Evolutionary conservation across 345 rosid genomes (phyloP).

Genomic region (Erucastrum elatum): DNA sequence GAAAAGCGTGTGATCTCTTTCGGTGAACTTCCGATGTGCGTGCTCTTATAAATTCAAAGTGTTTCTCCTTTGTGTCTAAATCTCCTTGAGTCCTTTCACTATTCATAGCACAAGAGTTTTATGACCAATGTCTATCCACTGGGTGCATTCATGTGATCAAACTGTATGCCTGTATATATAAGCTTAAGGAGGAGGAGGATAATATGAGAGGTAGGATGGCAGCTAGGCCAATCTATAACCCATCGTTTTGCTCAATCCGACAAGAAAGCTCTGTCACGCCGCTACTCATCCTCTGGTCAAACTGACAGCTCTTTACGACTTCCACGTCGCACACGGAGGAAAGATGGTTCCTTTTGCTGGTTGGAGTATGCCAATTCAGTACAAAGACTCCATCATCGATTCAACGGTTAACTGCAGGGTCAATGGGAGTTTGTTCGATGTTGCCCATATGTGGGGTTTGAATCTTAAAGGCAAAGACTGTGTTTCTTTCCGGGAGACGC

Average conservation of each 20-base stretch:
- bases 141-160: slow-evolving; percentile 9
- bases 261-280: slow-evolving; percentile 61
- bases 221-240: slow-evolving; percentile 88
- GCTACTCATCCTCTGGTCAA: slow-evolving; percentile 64
- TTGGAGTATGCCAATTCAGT: slow-evolving; percentile 99
- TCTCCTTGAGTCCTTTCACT: too few species aligned
- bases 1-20: too few species aligned
- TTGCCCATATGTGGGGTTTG: slow-evolving; percentile 95
- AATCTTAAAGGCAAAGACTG: slow-evolving; percentile 94
- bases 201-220: slow-evolving; percentile 98
- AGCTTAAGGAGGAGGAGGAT: slow-evolving; percentile 26
- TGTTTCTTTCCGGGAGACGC: slow-evolving; percentile 83
- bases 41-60: not conserved
- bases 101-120: too few species aligned
- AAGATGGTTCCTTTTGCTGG: slow-evolving; percentile 99
- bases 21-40: too few species aligned
- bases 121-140: too few species aligned
- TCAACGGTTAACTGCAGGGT: slow-evolving; percentile 89
- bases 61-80: not conserved
- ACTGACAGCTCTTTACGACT: slow-evolving; percentile 55
- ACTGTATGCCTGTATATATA: not conserved
- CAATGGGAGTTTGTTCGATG: slow-evolving; percentile 91
- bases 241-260: slow-evolving; percentile 77
- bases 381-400: slow-evolving; percentile 96
- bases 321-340: slow-evolving; percentile 75